Base-by-base conservation (phyloP, 2,329 filamentous ascomycete genomes). In the Fusarium subtropicale region DNA sequence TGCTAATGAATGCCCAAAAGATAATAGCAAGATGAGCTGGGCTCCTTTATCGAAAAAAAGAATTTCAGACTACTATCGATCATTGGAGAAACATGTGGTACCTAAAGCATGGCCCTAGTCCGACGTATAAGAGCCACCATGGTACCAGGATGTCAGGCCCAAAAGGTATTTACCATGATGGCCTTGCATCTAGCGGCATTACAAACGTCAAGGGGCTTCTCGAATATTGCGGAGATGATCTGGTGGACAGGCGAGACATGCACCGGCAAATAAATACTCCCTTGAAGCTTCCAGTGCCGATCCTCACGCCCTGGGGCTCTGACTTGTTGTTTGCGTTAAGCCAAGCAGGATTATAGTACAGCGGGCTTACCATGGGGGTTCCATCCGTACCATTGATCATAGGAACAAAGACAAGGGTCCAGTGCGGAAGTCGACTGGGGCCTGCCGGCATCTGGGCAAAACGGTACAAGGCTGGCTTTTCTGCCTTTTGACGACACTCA, bases 21-120 rank as follows among this genome's bases (percentile, higher is more conserved):
- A 53, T 30, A 56, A 61, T 61, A 63, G 60, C 41, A 71, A 57
- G 53, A 41, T 68, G 50, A 58, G 41, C 48, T 56, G 54, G 51
- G 61, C 64, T 66, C 31, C 50, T 63, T 69, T 60, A 36, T 58
- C 48, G 31, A 30, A 55, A 70, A 70, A 71, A 67, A 28, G 60
- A 50, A 70, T 71, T 73, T 73, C 66, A 66, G 69, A 63, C 70
- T 62, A 68, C 69, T 65, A 65, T 71, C 62, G 39, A 67, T 50
- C 60, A 47, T 70, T 69, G 66, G 64, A 66, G 54, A 74, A 72
- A 73, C 75, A 75, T 74, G 76, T 77, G 76, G 76, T 71, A 75
- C 74, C 68, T 42, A 56, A 66, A 71, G 74, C 66, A 71, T 73
- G 75, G 74, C 76, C 76, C 75, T 69, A 77, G 75, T 71, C 74